Base-by-base conservation (phyloP, 1,284 basidiomycete genomes). In the Grifola frondosa region DNA sequence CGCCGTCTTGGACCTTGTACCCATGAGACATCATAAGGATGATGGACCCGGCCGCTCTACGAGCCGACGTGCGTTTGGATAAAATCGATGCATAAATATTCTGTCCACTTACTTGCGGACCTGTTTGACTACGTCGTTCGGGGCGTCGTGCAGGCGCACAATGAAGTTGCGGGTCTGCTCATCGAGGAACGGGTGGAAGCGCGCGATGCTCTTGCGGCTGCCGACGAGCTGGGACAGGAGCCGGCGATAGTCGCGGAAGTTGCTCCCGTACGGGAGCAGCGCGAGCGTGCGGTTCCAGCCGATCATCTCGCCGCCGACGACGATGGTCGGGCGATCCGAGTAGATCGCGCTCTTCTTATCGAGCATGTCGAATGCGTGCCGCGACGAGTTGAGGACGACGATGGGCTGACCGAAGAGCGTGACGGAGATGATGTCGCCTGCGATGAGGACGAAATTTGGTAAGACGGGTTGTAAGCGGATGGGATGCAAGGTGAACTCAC, bases 331-430 rank as follows among this genome's bases (percentile, higher is more conserved):
- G n/a, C 84, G 75, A 52, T 83, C 80, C 6, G 84, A 85, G 61
- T 85, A 86, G 39, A 78, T 76, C n/a, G 75, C 65, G 44, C 78
- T 79, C 54, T 81, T 80, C 64, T 80, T 82, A 59, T 86, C 81
- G 34, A 88, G 70, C 61, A 88, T 69, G 30, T 81, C 80, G 37
- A 67, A 55, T 4, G 81, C 80, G 22, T 68, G 57, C 53, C 75
- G 67, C 7, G 69, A 64, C 8, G 75, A 78, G 59, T 82, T 84
- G 24, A 88, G 57, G 37, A 86, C 67, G 36, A 88, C 59, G 24
- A 84, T 65, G 28, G 77, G 69, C 48, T 82, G 80, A 1, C 82
- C 82, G 13, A 85, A 63, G 24, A 84, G 61, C 21, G 75, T 77
- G 4, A 55, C 46, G 12, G 53, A 56, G 2, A 59, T 17, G 32